Conservation (phyloP, 2,329 filamentous ascomycete genomes). For the Colletotrichum nymphaeae region DNA sequence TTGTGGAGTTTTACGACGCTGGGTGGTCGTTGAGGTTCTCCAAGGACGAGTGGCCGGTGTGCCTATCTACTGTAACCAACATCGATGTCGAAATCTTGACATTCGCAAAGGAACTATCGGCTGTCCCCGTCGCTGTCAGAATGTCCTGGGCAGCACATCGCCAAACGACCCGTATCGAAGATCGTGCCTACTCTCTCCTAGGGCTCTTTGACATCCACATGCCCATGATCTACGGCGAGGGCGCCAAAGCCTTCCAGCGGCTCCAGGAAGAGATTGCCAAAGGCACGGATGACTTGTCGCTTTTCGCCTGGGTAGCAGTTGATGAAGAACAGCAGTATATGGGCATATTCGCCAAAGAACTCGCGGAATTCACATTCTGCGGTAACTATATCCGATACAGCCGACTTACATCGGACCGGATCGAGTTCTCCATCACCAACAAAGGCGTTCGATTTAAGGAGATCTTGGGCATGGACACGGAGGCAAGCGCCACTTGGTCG, state of each 20-base stretch:
- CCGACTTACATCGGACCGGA: not conserved
- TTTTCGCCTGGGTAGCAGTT: constrained; percentile 13
- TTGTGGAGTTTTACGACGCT: constrained; percentile 35
- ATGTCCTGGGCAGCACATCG: constrained; percentile 45
- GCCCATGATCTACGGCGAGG: constrained; percentile 43
- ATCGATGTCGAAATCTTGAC: constrained; percentile 11
- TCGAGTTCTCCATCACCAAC: constrained; percentile 12
- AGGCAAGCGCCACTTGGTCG: not conserved
- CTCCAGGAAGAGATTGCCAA: constrained; percentile 29
- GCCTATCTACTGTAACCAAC: not conserved
- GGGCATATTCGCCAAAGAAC: constrained; percentile 7
- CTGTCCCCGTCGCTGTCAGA: constrained; percentile 35
- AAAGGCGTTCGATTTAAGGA: not conserved
- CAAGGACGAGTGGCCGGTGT: not conserved
- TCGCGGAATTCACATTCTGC: not conserved
- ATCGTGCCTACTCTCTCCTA: constrained; percentile 42
- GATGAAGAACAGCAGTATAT: not conserved
- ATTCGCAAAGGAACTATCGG: not conserved
- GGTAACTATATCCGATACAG: not conserved
- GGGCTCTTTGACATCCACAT: constrained; percentile 44
- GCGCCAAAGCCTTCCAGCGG: constrained; percentile 39
- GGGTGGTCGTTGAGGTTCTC: constrained; percentile 33
- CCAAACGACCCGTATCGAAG: constrained; percentile 38
- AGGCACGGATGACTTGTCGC: constrained; percentile 2
- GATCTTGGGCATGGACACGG: not conserved